phyloP scores from a whole-genome alignment of 2,329 filamentous ascomycete species.

The Pseudogymnoascus sp. region DNA sequence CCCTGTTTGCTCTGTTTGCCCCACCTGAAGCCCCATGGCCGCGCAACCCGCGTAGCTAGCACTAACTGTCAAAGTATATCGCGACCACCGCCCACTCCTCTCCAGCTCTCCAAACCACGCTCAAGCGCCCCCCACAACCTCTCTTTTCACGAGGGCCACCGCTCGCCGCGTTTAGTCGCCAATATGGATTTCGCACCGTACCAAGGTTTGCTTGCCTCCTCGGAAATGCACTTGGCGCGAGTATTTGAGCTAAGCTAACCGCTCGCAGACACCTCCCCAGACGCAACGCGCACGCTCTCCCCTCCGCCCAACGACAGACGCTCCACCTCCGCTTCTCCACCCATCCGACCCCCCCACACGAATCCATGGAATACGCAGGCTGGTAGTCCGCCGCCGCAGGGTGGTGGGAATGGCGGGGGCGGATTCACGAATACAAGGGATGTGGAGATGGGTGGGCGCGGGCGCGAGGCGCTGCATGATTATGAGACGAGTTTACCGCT shows the following conservation, averaged over 20 bases:
- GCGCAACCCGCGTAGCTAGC: constrained; percentile 7
- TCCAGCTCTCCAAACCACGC: not conserved
- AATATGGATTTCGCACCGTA: constrained; percentile 94
- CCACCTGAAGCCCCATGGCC: not conserved
- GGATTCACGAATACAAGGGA: constrained; percentile 11
- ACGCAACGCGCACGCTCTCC: constrained; percentile 72
- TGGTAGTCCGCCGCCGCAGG: constrained; percentile 14
- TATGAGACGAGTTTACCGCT: constrained; percentile 88
- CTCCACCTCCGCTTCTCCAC: constrained; percentile 46
- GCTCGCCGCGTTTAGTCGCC: constrained; percentile 4
- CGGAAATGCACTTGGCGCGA: not conserved
- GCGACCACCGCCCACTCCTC: not conserved
- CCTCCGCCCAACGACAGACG: constrained; percentile 43
- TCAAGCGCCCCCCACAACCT: not conserved
- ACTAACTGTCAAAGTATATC: constrained; percentile 4
- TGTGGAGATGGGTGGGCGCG: constrained; percentile 15
- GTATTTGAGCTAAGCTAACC: not conserved
- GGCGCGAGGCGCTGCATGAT: constrained; percentile 56
- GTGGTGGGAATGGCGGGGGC: constrained; percentile 15
- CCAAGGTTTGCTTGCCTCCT: constrained; percentile 40
- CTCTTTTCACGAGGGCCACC: not conserved
- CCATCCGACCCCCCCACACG: constrained; percentile 40
- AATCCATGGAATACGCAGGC: constrained; percentile 21
- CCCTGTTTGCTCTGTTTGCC: constrained; percentile 5
- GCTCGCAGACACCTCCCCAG: constrained; percentile 63